These are phyloP conservation scores for Talaromyces trachyspermus DNA, from an alignment of 495 filamentous ascomycete species.

Conservation along the genomic window DNA sequence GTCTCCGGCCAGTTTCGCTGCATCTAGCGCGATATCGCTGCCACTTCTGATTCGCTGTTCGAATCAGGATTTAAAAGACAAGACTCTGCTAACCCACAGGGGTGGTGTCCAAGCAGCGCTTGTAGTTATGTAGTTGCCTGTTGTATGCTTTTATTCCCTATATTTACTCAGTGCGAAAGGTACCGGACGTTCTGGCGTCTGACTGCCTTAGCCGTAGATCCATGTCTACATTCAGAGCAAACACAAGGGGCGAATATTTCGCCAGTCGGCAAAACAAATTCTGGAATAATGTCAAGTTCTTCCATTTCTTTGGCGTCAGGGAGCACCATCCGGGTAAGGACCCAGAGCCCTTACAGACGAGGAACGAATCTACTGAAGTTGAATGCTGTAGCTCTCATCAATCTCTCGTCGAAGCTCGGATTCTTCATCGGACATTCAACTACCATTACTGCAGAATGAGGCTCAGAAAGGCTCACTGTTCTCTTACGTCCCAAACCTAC, in stretches of 20 bases:
- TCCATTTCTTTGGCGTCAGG: not conserved
- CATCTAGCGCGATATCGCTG: not conserved
- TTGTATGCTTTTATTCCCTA: not conserved
- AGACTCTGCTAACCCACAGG: not conserved
- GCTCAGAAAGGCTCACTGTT: not conserved
- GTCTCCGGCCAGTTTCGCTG: not conserved
- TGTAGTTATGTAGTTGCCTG: not conserved
- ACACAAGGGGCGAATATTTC: not conserved
- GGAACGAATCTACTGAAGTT: not conserved
- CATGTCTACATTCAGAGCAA: not conserved
- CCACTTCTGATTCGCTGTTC: no score
- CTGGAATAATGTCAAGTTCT: not conserved
- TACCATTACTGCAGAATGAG: constrained; percentile 2
- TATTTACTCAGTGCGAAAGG: not conserved
- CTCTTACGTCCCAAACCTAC: not conserved
- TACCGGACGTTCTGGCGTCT: not conserved
- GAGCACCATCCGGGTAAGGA: not conserved
- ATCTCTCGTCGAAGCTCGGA: not conserved
- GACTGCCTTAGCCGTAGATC: not conserved
- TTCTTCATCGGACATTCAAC: not conserved
- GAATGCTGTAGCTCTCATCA: constrained; percentile 2
- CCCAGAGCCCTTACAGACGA: not conserved
- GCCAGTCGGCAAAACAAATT: not conserved
- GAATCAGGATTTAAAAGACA: constrained; percentile 19
- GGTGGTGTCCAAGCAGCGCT: not conserved